Evolutionary conservation across 208 protist species (phyloP).

Genomic region (Trichomonas tenax): DNA sequence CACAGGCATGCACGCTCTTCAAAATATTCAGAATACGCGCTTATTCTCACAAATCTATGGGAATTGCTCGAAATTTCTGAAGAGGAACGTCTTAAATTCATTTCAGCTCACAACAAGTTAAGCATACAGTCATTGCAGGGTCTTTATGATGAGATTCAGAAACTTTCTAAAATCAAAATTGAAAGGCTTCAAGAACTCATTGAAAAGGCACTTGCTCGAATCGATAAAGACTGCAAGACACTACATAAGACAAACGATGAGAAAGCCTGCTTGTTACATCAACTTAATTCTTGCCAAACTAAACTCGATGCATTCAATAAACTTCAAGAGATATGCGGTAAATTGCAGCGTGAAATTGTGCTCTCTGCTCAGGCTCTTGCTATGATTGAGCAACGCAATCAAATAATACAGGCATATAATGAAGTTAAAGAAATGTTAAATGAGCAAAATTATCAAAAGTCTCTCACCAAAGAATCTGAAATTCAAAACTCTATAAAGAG

Average conservation of each 20-base stretch:
- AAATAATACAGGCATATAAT: not conserved
- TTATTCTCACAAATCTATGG: not conserved
- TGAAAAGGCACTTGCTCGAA: not conserved
- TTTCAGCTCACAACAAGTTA: not conserved
- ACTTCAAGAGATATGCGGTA: not conserved
- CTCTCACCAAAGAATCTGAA: not conserved
- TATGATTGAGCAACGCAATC: not conserved
- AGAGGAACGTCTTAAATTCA: not conserved
- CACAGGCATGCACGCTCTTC: not conserved
- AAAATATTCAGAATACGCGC: not conserved
- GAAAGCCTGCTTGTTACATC: not conserved
- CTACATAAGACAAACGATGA: not conserved
- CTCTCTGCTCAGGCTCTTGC: not conserved
- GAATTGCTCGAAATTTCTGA: not conserved
- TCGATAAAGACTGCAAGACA: not conserved
- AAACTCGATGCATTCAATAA: not conserved
- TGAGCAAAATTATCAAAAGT: not conserved
- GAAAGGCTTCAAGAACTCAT: not conserved
- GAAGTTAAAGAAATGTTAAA: not conserved
- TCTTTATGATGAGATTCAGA: not conserved
- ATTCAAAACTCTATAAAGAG: not conserved
- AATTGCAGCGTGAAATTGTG: not conserved
- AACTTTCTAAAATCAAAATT: not conserved
- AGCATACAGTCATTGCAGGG: not conserved
- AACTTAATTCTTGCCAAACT: not conserved